Base-by-base conservation (phyloP, 75 land plant species). In the Pinus tabuliformis region DNA sequence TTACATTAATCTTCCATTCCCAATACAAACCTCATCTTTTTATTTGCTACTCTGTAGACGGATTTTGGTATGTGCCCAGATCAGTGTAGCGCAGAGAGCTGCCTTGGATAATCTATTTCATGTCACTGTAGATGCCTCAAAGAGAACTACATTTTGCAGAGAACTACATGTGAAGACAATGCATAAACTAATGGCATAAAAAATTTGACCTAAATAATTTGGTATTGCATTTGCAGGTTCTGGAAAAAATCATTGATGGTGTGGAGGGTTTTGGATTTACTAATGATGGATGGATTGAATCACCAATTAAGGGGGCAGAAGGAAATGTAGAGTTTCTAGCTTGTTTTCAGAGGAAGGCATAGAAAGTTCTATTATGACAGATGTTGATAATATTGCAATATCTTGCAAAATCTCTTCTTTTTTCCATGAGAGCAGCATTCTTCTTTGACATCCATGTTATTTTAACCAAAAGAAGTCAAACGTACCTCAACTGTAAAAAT, bases 261-360 rank as follows among this genome's bases (percentile, higher is more conserved):
- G 97, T 96, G 63, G 91, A 94, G 77, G 80, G 62, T 20, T 82
- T 83, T 72, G 98, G 98, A 18, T 94, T 96, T 61, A 33, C 54
- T 3, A 84, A 81, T 78, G 83, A 92, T 84, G 99, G 98, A n/a
- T 96, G 98, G 99, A 90, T 96, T 58, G 89, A 92, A 70, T 96
- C 99, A 77, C 98, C 99, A 28, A 80, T 96, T 17, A 96, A 89
- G 78, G 99, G 99, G 30, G 95, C 98, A 58, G 98, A 96, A 73
- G 99, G 99, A 14, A 96, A 96, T 70, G 81, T 79, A 58, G 99
- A 96, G 75, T 96, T 96, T 62, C 83, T 96, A 14, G 97, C 89
- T 70, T 86, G 80, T 80, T 96, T 96, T 74, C 73, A 72, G 49
- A 76, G 98, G 81, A 82, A 28, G 18, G 54, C 82, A 65, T 58